A percentile compares a stretch with the other conserved stretches of the same genome.
Evolutionary conservation across 2,329 filamentous ascomycete genomes (phyloP).

Genomic region (Sporothrix dimorphospora): DNA sequence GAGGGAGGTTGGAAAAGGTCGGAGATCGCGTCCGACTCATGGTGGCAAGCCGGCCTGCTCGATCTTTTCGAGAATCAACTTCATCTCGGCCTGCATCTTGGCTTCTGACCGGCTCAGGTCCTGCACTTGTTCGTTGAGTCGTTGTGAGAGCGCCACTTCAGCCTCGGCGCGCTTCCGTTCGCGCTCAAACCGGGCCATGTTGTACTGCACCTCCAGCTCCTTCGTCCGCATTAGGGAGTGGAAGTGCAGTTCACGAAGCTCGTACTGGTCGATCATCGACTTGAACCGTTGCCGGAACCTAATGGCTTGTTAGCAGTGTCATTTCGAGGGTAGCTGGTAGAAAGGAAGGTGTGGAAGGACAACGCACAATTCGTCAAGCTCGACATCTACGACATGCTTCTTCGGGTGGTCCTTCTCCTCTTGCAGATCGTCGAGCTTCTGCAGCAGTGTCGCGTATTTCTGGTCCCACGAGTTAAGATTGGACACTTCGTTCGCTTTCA

Average conservation of each 20-base stretch:
- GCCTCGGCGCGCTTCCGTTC: conserved; percentile 86
- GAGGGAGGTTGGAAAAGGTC: background rate
- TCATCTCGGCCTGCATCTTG: conserved; percentile 90
- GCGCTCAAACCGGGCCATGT: conserved; percentile 84
- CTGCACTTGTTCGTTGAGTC: conserved; percentile 87
- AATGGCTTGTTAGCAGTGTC: conserved; percentile 33
- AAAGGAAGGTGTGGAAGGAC: background rate
- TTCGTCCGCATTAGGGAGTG: conserved; percentile 90
- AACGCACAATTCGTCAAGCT: conserved; percentile 84
- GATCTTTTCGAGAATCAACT: conserved; percentile 99
- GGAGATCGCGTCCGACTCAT: conserved; percentile 5
- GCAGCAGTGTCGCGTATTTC: conserved; percentile 76
- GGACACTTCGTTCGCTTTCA: conserved; percentile 82
- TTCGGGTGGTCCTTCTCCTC: conserved; percentile 83
- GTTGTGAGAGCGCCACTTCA: conserved; percentile 77
- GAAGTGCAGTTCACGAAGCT: conserved; percentile 92
- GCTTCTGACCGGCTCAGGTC: conserved; percentile 96
- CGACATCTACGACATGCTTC: conserved; percentile 79
- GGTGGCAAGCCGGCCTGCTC: conserved; percentile 76
- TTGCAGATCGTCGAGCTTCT: conserved; percentile 86
- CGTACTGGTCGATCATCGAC: conserved; percentile 94
- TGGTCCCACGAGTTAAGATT: conserved; percentile 83
- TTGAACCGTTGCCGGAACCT: conserved; percentile 88
- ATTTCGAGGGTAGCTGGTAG: conserved; percentile 23
- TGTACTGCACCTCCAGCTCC: conserved; percentile 91